Evolutionary conservation across 2,329 filamentous ascomycete genomes (phyloP).

Genomic region (Diaporthe vaccinii): DNA sequence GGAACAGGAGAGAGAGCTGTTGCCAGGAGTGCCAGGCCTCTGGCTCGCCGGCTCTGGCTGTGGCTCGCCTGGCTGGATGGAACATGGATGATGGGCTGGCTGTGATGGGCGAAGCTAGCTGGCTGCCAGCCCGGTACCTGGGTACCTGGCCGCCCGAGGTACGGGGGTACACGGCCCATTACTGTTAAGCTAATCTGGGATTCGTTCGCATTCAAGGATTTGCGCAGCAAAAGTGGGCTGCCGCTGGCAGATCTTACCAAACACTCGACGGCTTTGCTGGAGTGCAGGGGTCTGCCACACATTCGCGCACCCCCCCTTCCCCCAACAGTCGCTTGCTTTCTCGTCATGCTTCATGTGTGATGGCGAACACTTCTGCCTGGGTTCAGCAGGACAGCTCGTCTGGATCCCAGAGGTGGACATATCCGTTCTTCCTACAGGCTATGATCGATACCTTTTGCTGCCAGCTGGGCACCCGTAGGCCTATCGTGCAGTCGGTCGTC

Average conservation of each 20-base stretch:
- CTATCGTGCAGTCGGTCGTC: background rate
- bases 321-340: background rate
- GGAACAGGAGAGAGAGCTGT: constrained; percentile 21
- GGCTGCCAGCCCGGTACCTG: constrained; percentile 3
- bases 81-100: constrained; percentile 23
- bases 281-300: constrained; percentile 25
- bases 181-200: constrained; percentile 19
- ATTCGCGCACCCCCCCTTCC: background rate
- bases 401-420: background rate
- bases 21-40: constrained; percentile 18
- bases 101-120: constrained; percentile 13
- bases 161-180: constrained; percentile 19
- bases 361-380: constrained; percentile 15
- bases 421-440: background rate
- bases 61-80: constrained; percentile 8
- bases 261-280: constrained; percentile 3
- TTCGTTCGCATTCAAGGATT: constrained; percentile 26
- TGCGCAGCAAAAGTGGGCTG: constrained; percentile 23
- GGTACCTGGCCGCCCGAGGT: background rate
- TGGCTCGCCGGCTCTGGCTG: constrained; percentile 24
- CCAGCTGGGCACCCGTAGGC: background rate
- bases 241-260: constrained; percentile 31
- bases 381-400: background rate
- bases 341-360: background rate
- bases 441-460: background rate